Evolutionary conservation across 1,284 basidiomycete species (phyloP), one percentile per base, ranked within the genome.

Genomic region (Pyrrhoderma noxium): DNA sequence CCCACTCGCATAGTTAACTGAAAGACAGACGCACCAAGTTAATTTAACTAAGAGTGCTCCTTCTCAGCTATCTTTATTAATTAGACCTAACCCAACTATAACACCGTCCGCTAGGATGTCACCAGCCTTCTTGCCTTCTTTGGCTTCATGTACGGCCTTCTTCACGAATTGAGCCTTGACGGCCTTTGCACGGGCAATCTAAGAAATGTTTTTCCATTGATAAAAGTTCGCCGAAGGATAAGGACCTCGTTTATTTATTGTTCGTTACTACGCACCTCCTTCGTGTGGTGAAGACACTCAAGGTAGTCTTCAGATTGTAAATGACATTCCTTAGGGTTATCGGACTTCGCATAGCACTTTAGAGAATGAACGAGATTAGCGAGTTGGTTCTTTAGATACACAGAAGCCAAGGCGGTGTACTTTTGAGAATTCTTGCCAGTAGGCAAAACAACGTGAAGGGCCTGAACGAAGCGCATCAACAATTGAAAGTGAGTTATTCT

Each of bases 391-490:
- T 47, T 19, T 19, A 21, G 31, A 8, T 36, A 8, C 9, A 18
- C 13, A 4, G 38, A 4, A 22, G 38, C 2, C 14, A 8, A 3
- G 13, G 14, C 2, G 8, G 16, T 38, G 13, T 27, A 86, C 88
- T 66, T 88, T 90, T 58, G 82, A 77, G 70, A 92, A 90, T 64
- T 90, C 89, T 63, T 94, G 91, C 93, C 93, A 97, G 70, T 88
- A 91, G 4, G 80, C 75, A 68, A 94, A 94, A 72, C 93, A 97
- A 62, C 91, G 80, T 59, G 90, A 85, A 62, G 85, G 83, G 62
- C 90, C 90, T 93, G 62, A n/a, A n/a, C n/a, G n/a, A n/a, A n/a
- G n/a, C n/a, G n/a, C n/a, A n/a, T n/a, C n/a, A 47, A 47, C 19
- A 39, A 47, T 35, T 23, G 13, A 45, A 39, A 36, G 40, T 36